These are phyloP conservation scores for Knoxdaviesia capensis DNA, from an alignment of 2,329 filamentous ascomycete genomes.

Conservation along the genomic window DNA sequence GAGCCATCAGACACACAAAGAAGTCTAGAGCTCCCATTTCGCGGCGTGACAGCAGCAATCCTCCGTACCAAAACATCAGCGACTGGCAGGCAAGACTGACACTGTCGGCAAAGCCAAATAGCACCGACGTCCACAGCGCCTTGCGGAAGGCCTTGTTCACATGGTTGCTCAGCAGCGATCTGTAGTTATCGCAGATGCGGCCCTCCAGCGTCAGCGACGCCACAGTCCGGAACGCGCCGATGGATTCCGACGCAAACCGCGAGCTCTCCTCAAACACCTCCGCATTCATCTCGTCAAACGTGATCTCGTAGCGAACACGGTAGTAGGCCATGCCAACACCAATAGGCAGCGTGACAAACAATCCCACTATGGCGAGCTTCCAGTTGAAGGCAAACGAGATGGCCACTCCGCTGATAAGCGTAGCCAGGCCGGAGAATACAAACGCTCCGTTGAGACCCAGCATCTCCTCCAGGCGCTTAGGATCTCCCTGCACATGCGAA, in stretches of 20 bases:
- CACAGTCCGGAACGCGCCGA: constrained; percentile 55
- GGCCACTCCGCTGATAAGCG: constrained; percentile 39
- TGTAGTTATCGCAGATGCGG: constrained; percentile 40
- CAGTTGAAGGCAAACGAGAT: constrained; percentile 56
- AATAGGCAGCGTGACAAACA: constrained; percentile 37
- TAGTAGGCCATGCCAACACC: constrained; percentile 26
- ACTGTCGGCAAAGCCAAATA: constrained; percentile 53
- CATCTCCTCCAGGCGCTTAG: constrained; percentile 39
- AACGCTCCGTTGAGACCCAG: constrained; percentile 44
- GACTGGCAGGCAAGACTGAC: constrained; percentile 42
- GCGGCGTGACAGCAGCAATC: constrained; percentile 29
- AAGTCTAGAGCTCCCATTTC: constrained; percentile 28
- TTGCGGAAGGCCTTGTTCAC: constrained; percentile 37
- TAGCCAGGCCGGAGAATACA: constrained; percentile 37
- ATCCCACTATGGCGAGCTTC: constrained; percentile 51
- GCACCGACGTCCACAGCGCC: constrained; percentile 37
- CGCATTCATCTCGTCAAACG: constrained; percentile 49
- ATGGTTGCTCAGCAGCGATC: constrained; percentile 35
- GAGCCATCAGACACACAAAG: constrained; percentile 41
- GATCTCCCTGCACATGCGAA: constrained; percentile 32
- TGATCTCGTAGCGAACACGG: constrained; percentile 36
- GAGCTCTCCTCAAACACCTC: constrained; percentile 51
- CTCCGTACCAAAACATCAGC: constrained; percentile 47
- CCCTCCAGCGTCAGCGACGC: constrained; percentile 49
- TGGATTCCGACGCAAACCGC: constrained; percentile 54